These are phyloP conservation scores for Emmonsiellopsis sp. DNA, from an alignment of 2,329 filamentous ascomycete species.

Conservation along the genomic window DNA sequence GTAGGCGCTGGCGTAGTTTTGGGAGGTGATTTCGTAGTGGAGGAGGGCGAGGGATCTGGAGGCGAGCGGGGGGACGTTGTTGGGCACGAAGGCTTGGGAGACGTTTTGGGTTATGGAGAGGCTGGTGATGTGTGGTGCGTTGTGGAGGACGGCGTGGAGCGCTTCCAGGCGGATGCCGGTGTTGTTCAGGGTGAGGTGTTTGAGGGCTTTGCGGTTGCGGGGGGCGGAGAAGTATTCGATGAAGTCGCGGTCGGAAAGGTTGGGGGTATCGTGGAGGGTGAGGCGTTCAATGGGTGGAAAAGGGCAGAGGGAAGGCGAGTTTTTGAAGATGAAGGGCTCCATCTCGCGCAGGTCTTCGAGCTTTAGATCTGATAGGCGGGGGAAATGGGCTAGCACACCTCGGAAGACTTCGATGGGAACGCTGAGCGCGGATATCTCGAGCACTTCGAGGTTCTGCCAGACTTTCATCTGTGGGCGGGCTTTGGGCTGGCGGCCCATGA, in stretches of 20 bases:
- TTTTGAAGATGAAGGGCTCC: constrained; percentile 66
- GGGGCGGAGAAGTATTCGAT: constrained; percentile 56
- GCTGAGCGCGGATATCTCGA: constrained; percentile 31
- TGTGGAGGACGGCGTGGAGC: constrained; percentile 35
- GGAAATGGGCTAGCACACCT: constrained; percentile 59
- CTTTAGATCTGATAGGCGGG: constrained; percentile 62
- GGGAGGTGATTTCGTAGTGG: constrained; percentile 68
- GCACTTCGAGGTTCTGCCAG: constrained; percentile 33
- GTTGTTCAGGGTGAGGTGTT: constrained; percentile 59
- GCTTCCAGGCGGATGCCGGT: constrained; percentile 52
- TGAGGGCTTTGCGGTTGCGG: constrained; percentile 52
- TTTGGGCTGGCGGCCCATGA: not conserved
- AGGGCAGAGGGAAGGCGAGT: constrained; percentile 56
- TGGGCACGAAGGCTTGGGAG: constrained; percentile 47
- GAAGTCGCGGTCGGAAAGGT: constrained; percentile 64
- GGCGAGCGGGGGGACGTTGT: constrained; percentile 52
- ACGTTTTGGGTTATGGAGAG: constrained; percentile 51
- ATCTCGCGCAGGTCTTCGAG: constrained; percentile 61
- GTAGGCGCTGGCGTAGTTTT: constrained; percentile 56
- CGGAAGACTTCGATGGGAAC: constrained; percentile 45
- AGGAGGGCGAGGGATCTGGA: constrained; percentile 63
- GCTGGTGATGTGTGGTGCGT: constrained; percentile 32
- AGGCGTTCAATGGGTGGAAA: constrained; percentile 69
- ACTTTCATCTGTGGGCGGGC: constrained; percentile 39
- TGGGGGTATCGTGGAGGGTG: constrained; percentile 60